These are phyloP conservation scores for Ambrosiella beaveri DNA, from an alignment of 2,329 filamentous ascomycete genomes.

Conservation along the genomic window DNA sequence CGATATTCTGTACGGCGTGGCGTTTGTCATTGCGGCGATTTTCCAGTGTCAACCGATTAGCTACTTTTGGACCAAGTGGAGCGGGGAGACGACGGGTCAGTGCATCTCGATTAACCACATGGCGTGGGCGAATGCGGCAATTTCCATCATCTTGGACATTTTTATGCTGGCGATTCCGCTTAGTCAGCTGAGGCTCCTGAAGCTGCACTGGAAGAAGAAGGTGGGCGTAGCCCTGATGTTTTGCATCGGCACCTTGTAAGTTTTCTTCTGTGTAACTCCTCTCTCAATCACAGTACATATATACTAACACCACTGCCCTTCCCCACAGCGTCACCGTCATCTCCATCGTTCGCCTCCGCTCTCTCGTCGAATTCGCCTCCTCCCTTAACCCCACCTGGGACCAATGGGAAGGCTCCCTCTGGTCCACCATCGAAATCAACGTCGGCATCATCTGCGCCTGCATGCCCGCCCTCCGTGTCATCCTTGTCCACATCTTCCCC, in stretches of 20 bases:
- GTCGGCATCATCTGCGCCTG: conserved; percentile 21
- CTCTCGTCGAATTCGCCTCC: conserved; percentile 17
- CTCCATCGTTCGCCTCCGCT: conserved; percentile 19
- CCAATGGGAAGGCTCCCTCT: conserved; percentile 17
- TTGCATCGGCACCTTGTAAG: conserved; percentile 24
- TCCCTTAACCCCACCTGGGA: conserved; percentile 19
- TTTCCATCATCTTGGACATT: conserved; percentile 31
- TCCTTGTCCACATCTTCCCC: conserved; percentile 21
- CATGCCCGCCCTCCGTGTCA: conserved; percentile 18
- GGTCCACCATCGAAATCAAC: conserved; percentile 21
- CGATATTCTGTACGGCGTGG: conserved; percentile 20
- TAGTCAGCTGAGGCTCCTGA: conserved; percentile 22
- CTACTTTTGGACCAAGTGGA: conserved; percentile 35
- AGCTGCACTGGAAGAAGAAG: conserved; percentile 28
- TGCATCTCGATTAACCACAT: conserved; percentile 30
- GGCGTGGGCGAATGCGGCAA: conserved; percentile 29
- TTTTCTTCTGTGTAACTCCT: background rate
- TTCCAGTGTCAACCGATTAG: conserved; percentile 31
- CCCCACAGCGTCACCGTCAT: conserved; percentile 18
- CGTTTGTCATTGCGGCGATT: conserved; percentile 24
- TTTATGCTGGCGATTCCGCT: conserved; percentile 31
- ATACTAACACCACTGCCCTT: conserved; percentile 5
- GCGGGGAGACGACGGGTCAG: conserved; percentile 25
- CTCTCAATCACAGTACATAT: background rate
- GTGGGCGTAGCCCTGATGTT: conserved; percentile 28